Base-by-base conservation (phyloP, 768 basidiomycete species). In the Lactarius akahatsu region DNA sequence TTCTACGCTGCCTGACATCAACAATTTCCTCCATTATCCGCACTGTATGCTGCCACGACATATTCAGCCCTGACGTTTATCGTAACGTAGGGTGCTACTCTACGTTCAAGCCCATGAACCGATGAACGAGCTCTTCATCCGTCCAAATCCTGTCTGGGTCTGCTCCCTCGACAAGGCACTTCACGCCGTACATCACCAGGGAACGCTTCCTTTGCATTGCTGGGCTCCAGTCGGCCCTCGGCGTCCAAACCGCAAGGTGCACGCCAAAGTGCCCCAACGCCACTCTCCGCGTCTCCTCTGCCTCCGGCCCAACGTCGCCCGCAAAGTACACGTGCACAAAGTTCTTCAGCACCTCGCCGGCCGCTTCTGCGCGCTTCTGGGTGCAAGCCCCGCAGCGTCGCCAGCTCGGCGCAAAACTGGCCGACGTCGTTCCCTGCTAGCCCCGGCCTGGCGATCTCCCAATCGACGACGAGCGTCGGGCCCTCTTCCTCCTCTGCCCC, bases 371-470 rank as follows among this genome's bases (percentile, higher is more conserved):
- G 55, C 79, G 78, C 18, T 73, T 73, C 73, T 1, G 81, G 79
- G 61, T 82, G 70, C 72, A 86, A 87, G 57, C 80, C 76, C 60
- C 79, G 76, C 28, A 88, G 72, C 28, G 79, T 77, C 71, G 82
- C 76, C 62, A 89, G 73, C 73, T 89, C 89, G 4, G 85, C 87
- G 63, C 80, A 82, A 65, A 89, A 81, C 68, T 90, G 87, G 1
- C 87, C 87, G 23, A 89, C 72, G 58, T 90, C 88, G 6, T 85
- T 67, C 4, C 82, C 86, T 5, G 81, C 77, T 32, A 86, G 63
- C n/a, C 88, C 87, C 0, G 82, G 77, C 74, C 81, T 88, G 43
- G 80, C 74, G 11, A 87, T 57, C 70, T 90, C 88, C 89, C 89
- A 90, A 73, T 90, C 89, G 55, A 89, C 70, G 41, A 89, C 77